Conservation (phyloP, 1,139 yeast species). For the Taphrina populina region DNA sequence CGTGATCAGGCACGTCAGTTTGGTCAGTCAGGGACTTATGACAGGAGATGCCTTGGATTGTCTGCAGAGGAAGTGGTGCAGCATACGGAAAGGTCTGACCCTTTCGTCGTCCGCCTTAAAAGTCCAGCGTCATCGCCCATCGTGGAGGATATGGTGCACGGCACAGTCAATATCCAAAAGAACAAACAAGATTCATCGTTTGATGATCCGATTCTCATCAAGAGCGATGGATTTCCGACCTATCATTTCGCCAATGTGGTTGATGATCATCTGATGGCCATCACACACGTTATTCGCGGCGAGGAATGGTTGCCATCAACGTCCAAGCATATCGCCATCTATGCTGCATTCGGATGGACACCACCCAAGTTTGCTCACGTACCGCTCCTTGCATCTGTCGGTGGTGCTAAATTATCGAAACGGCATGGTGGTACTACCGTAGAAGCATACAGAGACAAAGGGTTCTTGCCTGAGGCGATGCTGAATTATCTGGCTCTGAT, state of each 20-base stretch:
- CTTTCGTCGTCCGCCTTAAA: conserved; percentile 43
- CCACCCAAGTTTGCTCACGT: conserved; percentile 84
- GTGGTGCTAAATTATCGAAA: conserved; percentile 80
- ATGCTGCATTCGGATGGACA: conserved; percentile 80
- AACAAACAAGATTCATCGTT: conserved; percentile 51
- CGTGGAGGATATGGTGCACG: conserved; percentile 32
- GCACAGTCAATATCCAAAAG: conserved; percentile 23
- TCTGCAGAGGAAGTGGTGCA: conserved; percentile 49
- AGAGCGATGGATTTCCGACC: conserved; percentile 91
- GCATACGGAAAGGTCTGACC: conserved; percentile 43
- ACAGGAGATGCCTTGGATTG: conserved; percentile 65
- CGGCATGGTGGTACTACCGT: conserved; percentile 78
- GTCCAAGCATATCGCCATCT: conserved; percentile 87
- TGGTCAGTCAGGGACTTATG: conserved; percentile 90
- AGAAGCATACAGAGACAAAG: conserved; percentile 47
- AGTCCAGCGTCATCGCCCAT: conserved; percentile 14
- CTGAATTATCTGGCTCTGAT: conserved; percentile 82
- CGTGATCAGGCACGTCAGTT: conserved; percentile 70
- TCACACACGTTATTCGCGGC: conserved; percentile 93
- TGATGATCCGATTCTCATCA: conserved; percentile 85
- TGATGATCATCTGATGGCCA: conserved; percentile 88
- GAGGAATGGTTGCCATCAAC: conserved; percentile 98
- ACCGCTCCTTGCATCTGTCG: conserved; percentile 72
- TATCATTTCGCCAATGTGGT: conserved; percentile 94
- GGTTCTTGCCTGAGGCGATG: conserved; percentile 81